phyloP scores from a whole-genome alignment of 2,329 filamentous ascomycete species.

The Fusarium hostae region DNA sequence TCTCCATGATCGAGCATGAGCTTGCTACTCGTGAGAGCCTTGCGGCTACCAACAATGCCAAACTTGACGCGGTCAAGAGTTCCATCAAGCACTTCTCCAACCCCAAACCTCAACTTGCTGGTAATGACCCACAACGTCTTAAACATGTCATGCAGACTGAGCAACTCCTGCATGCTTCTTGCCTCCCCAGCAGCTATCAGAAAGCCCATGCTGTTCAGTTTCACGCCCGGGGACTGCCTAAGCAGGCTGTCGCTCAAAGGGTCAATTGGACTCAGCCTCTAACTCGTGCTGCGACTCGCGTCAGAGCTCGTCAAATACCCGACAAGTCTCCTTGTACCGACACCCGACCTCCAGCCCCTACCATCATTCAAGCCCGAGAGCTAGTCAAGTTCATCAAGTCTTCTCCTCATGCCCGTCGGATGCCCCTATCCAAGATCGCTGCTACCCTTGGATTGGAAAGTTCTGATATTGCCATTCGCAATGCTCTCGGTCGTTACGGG shows the following conservation, averaged over 20 bases:
- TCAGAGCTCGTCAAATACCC: neutral
- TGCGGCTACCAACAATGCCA: neutral
- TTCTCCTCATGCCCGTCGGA: conserved; percentile 18
- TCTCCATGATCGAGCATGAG: neutral
- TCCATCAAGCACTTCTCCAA: neutral
- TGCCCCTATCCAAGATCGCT: conserved; percentile 8
- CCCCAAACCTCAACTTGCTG: neutral
- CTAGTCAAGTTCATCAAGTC: conserved; percentile 23
- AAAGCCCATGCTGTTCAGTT: neutral
- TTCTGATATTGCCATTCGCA: conserved; percentile 4
- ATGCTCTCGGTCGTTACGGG: conserved; percentile 17
- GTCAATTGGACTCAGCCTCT: neutral
- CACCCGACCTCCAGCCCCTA: neutral
- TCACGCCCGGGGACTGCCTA: neutral
- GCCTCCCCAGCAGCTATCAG: neutral
- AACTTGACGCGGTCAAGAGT: neutral
- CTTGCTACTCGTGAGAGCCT: neutral
- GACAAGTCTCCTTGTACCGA: neutral
- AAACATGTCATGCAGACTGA: neutral
- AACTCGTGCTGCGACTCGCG: neutral
- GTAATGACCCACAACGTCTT: neutral
- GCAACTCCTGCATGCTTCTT: conserved; percentile 2
- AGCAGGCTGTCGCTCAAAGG: neutral
- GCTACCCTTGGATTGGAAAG: conserved; percentile 10
- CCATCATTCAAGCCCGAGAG: neutral